A percentile compares a stretch with the other conserved stretches of the same genome.
phyloP scores from a whole-genome alignment of 306 rosid genomes.

The Biancaea sappan region DNA sequence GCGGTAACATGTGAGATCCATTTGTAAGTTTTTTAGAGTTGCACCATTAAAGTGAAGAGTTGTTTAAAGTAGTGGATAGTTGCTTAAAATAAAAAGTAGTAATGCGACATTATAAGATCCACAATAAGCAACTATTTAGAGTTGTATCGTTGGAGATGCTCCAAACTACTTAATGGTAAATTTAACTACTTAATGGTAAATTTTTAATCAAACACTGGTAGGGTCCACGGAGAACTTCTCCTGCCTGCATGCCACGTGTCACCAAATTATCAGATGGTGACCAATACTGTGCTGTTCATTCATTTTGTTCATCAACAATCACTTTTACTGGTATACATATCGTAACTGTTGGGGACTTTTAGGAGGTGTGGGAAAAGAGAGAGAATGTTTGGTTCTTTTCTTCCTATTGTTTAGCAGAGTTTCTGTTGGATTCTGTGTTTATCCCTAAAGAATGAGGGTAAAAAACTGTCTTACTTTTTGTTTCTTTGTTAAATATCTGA shows the following conservation, averaged over 20 bases:
- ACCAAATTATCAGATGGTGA: background rate
- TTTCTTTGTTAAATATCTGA: slow-evolving; percentile 24
- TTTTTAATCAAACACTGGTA: slow-evolving; percentile 25
- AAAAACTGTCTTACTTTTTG: slow-evolving; percentile 40
- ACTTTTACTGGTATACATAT: slow-evolving; percentile 17
- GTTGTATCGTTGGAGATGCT: no score
- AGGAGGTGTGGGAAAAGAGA: background rate
- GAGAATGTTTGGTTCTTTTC: background rate
- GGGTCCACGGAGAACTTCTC: slow-evolving; percentile 22
- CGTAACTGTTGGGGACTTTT: background rate
- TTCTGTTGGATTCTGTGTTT: slow-evolving; percentile 2
- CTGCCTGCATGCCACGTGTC: slow-evolving; percentile 33
- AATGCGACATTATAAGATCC: no score
- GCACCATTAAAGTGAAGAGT: no score
- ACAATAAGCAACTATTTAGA: no score
- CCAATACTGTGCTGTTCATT: background rate
- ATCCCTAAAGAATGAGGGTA: background rate
- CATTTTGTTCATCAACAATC: slow-evolving; percentile 7
- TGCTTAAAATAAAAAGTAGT: no score
- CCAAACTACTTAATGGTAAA: background rate
- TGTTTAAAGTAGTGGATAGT: no score
- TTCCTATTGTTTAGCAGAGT: slow-evolving; percentile 19
- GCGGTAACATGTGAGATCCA: no score
- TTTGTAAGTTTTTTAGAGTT: no score
- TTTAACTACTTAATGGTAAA: background rate